A percentile compares a stretch with the other conserved stretches of the same genome.
phyloP scores from a whole-genome alignment of 2,329 filamentous ascomycete species.

The Cladophialophora yegresii region DNA sequence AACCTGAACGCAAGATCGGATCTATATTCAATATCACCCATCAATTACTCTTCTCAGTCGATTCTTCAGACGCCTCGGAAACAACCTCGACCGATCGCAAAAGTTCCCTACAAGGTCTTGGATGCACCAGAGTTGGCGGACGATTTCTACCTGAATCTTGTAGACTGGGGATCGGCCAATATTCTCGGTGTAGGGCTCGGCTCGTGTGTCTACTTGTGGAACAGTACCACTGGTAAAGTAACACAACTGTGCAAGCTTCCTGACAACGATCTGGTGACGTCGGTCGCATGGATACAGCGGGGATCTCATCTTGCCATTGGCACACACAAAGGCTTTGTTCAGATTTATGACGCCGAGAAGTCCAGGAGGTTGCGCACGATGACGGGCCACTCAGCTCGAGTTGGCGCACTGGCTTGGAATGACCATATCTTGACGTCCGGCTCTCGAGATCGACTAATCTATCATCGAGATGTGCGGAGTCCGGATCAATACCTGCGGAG shows the following conservation, averaged over 20 bases:
- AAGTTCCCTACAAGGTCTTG: conserved; percentile 95
- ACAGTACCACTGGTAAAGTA: conserved; percentile 84
- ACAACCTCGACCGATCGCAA: conserved; percentile 85
- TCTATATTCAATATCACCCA: conserved; percentile 92
- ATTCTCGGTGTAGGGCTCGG: conserved; percentile 90
- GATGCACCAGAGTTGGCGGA: conserved; percentile 95
- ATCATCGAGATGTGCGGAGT: conserved; percentile 90
- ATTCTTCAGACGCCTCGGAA: conserved; percentile 89
- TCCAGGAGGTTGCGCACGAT: conserved; percentile 85
- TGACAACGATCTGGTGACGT: conserved; percentile 85
- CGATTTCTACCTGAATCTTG: conserved; percentile 95
- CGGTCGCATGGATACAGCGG: conserved; percentile 96
- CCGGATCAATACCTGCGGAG: conserved; percentile 88
- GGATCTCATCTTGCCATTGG: conserved; percentile 95
- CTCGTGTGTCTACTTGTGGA: conserved; percentile 97
- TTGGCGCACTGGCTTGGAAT: conserved; percentile 95
- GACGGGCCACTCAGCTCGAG: conserved; percentile 91
- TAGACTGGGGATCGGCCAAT: conserved; percentile 96
- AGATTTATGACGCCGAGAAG: conserved; percentile 95
- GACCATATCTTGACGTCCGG: conserved; percentile 96
- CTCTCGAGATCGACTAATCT: conserved; percentile 88
- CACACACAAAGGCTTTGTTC: conserved; percentile 88
- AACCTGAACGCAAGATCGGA: conserved; percentile 89
- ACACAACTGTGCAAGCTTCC: conserved; percentile 91
- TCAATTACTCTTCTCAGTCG: conserved; percentile 87